Evolutionary conservation across 306 rosid species (phyloP).

Genomic region (Carpinus viminea): DNA sequence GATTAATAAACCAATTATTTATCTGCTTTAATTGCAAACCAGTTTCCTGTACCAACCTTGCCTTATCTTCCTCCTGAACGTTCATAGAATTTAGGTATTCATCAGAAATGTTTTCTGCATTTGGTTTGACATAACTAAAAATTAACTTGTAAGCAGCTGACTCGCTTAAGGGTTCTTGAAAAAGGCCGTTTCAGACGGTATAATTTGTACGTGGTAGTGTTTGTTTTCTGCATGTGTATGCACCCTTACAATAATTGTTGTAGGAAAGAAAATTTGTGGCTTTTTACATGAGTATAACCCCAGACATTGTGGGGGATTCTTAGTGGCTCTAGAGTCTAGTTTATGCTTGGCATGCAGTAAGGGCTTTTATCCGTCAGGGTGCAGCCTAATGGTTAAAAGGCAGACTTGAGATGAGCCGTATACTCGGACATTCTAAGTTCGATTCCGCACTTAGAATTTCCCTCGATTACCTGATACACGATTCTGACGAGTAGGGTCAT

Average conservation of each 20-base stretch:
- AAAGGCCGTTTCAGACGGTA: conserved; percentile 1
- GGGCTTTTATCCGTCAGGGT: too few species aligned
- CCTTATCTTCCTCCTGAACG: conserved; percentile 93
- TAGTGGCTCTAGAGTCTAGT: background rate
- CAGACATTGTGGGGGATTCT: background rate
- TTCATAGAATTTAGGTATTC: background rate
- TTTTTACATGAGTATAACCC: background rate
- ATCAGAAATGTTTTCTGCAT: background rate
- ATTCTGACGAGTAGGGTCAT: too few species aligned
- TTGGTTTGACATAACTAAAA: background rate
- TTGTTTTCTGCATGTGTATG: background rate
- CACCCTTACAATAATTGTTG: too few species aligned
- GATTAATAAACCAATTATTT: conserved; percentile 98
- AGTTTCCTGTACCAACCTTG: conserved; percentile 93
- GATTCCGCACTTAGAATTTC: too few species aligned
- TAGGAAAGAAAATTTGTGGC: too few species aligned
- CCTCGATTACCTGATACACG: too few species aligned
- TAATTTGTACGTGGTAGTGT: background rate
- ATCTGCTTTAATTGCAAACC: conserved; percentile 95
- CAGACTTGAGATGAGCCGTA: too few species aligned
- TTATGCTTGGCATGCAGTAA: background rate
- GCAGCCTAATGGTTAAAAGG: too few species aligned
- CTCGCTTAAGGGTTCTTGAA: background rate
- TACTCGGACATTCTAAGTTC: too few species aligned
- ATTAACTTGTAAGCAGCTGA: conserved; percentile 4